Conservation (phyloP, 495 filamentous ascomycete genomes). For the Penicillium arizonense region DNA sequence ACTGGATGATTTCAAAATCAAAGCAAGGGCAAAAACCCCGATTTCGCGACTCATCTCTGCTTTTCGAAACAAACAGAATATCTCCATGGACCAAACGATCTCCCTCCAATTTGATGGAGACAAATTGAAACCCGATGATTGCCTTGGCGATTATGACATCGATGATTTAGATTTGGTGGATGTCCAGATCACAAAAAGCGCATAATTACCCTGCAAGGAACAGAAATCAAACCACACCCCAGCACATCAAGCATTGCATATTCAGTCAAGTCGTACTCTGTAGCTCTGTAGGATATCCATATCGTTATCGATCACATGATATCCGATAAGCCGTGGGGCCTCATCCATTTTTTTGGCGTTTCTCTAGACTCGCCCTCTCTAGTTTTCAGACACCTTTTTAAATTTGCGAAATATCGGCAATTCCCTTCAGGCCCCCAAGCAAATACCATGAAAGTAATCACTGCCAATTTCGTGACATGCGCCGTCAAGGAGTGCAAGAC, state of each 20-base stretch:
- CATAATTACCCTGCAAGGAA: not conserved
- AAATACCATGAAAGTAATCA: conserved; percentile 78
- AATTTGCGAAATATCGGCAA: too few species aligned
- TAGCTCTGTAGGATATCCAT: not conserved
- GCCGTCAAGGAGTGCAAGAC: conserved; percentile 91
- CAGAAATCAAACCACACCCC: not conserved
- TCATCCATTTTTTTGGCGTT: conserved; percentile 5
- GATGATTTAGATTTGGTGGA: conserved; percentile 77
- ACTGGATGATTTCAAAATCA: conserved; percentile 54
- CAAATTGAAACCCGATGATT: conserved; percentile 56
- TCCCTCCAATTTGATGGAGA: conserved; percentile 81
- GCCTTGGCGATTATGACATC: conserved; percentile 69
- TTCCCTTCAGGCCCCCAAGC: too few species aligned
- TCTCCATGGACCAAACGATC: conserved; percentile 51
- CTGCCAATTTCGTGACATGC: conserved; percentile 95
- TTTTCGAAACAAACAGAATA: conserved; percentile 45
- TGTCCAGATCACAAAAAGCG: conserved; percentile 57
- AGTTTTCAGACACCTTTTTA: too few species aligned
- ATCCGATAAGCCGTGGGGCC: conserved; percentile 13
- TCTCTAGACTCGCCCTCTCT: not conserved
- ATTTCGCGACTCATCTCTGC: conserved; percentile 54
- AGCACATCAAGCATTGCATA: not conserved
- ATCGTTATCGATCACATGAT: conserved; percentile 18
- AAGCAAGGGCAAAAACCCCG: conserved; percentile 54
- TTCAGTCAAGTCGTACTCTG: not conserved